Evolutionary conservation across 73 alveolate genomes (phyloP).

Genomic region (Tetrahymena malaccensis): DNA sequence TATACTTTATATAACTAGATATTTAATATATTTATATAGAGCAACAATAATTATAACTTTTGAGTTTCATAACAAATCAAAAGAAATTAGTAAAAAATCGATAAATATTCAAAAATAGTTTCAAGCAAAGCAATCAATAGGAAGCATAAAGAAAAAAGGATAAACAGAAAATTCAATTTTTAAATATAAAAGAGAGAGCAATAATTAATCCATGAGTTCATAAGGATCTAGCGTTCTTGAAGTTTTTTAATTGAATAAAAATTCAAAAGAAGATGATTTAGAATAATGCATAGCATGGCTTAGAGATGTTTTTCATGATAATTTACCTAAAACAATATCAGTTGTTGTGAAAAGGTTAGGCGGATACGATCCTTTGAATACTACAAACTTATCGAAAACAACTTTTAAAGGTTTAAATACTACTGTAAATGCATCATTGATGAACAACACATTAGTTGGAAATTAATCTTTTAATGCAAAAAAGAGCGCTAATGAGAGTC

Average conservation of each 20-base stretch:
- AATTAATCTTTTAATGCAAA: neutral
- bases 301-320: neutral
- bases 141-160: neutral
- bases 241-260: neutral
- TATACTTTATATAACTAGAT: neutral
- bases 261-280: neutral
- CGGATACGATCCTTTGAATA: neutral
- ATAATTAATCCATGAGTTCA: neutral
- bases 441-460: neutral
- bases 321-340: neutral
- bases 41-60: neutral
- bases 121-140: no score
- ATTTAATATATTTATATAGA: no score
- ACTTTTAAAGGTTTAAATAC: neutral
- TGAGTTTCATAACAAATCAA: neutral
- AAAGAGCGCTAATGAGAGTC: neutral
- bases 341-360: neutral
- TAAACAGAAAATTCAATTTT: no score
- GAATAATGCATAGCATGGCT: neutral
- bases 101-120: no score
- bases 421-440: neutral
- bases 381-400: neutral
- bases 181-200: neutral
- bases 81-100: no score
- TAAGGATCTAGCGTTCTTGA: neutral